Percentiles rank a stretch among this genome's conserved stretches.
Evolutionary conservation across 2,329 filamentous ascomycete genomes (phyloP).

Genomic region (Hypocrella siamensis): DNA sequence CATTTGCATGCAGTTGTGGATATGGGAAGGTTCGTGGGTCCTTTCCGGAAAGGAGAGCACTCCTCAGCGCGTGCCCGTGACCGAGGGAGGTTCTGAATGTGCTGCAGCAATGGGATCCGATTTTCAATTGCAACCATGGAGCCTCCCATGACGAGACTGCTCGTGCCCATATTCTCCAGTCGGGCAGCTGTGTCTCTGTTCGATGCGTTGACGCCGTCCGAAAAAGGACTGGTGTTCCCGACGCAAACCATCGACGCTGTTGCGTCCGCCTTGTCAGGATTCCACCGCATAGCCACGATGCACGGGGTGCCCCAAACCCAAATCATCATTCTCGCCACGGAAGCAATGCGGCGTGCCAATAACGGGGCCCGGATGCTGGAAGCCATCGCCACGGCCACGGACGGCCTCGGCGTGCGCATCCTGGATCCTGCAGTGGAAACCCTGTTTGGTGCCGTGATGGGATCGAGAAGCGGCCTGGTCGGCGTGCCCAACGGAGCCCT

Average conservation of each 20-base stretch:
- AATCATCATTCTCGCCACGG: slow-evolving; percentile 68
- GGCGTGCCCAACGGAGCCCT: slow-evolving; percentile 48
- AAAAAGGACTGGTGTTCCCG: slow-evolving; percentile 26
- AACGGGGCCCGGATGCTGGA: slow-evolving; percentile 56
- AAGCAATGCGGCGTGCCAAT: slow-evolving; percentile 67
- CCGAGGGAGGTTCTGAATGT: neutral
- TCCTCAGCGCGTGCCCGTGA: neutral
- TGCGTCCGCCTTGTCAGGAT: slow-evolving; percentile 48
- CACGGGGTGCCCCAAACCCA: slow-evolving; percentile 51
- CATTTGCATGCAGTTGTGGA: slow-evolving; percentile 42
- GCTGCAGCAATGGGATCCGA: slow-evolving; percentile 68
- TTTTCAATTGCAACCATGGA: slow-evolving; percentile 80
- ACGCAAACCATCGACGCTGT: slow-evolving; percentile 48
- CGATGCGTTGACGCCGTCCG: slow-evolving; percentile 51
- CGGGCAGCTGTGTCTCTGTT: slow-evolving; percentile 74
- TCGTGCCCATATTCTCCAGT: slow-evolving; percentile 64
- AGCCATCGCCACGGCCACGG: slow-evolving; percentile 43
- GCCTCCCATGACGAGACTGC: slow-evolving; percentile 52
- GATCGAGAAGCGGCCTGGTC: slow-evolving; percentile 60
- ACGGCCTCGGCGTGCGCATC: slow-evolving; percentile 53
- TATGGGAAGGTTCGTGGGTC: slow-evolving; percentile 35
- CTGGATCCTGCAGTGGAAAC: slow-evolving; percentile 71
- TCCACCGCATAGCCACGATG: slow-evolving; percentile 53
- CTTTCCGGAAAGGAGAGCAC: neutral
- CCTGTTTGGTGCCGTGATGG: slow-evolving; percentile 60